Evolutionary conservation across 1,284 basidiomycete genomes (phyloP).

Genomic region (Coniferiporia sulphurascens): DNA sequence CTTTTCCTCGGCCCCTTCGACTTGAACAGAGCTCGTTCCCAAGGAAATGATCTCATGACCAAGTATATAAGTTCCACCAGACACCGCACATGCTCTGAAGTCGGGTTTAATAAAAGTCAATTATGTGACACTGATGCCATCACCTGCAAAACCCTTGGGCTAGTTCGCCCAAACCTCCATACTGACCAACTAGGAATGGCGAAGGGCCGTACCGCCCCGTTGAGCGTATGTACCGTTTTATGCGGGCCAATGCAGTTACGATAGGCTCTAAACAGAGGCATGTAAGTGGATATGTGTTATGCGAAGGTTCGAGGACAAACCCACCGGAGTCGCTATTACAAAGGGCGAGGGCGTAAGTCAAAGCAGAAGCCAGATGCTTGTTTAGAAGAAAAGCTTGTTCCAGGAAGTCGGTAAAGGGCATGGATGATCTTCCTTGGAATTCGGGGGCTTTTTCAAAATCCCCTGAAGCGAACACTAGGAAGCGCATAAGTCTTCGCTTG

Average conservation of each 20-base stretch:
- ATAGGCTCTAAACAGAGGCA: slow-evolving; percentile 49
- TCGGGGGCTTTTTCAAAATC: slow-evolving; percentile 67
- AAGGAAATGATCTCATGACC: slow-evolving; percentile 51
- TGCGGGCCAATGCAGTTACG: slow-evolving; percentile 56
- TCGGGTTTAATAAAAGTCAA: not conserved
- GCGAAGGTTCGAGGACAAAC: slow-evolving; percentile 17
- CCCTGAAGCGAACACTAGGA: slow-evolving; percentile 75
- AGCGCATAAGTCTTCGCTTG: slow-evolving; percentile 91
- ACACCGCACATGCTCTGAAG: slow-evolving; percentile 76
- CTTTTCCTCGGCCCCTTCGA: slow-evolving; percentile 18
- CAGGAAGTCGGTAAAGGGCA: slow-evolving; percentile 60
- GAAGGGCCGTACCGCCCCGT: slow-evolving; percentile 86
- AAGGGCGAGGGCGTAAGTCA: slow-evolving; percentile 72
- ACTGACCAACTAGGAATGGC: slow-evolving; percentile 90
- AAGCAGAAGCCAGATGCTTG: slow-evolving; percentile 49
- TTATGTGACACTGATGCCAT: not conserved
- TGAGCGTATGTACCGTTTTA: slow-evolving; percentile 73
- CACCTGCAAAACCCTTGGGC: slow-evolving; percentile 82
- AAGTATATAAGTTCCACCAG: slow-evolving; percentile 82
- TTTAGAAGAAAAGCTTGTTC: slow-evolving; percentile 58
- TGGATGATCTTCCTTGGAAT: slow-evolving; percentile 50
- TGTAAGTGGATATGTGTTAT: slow-evolving; percentile 3
- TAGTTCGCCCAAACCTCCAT: slow-evolving; percentile 91
- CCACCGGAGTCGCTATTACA: slow-evolving; percentile 51
- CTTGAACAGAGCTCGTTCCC: slow-evolving; percentile 21